phyloP scores from a whole-genome alignment of 495 filamentous ascomycete species.

The Hypoxylon crocopeplum region DNA sequence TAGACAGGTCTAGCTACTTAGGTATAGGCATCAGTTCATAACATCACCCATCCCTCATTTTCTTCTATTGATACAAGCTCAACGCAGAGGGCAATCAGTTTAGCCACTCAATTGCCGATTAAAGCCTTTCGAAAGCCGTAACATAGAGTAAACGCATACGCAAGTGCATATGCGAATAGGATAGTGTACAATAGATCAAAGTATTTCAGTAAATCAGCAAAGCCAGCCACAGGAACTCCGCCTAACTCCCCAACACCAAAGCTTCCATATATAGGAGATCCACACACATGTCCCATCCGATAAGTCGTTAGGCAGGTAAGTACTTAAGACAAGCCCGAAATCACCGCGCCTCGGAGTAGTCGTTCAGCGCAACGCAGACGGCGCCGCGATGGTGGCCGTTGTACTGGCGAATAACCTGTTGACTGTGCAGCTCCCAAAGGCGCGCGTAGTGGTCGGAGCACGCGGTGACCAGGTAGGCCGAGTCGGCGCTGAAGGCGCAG shows the following conservation, averaged over 20 bases:
- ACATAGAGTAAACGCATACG: too few species aligned
- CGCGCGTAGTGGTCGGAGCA: conserved; percentile 97
- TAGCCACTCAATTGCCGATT: too few species aligned
- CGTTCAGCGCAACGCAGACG: conserved; percentile 95
- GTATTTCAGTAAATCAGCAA: not conserved
- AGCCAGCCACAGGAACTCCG: not conserved
- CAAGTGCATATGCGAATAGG: too few species aligned
- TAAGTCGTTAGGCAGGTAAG: not conserved
- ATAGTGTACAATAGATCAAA: too few species aligned
- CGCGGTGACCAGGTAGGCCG: conserved; percentile 95
- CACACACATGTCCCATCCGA: not conserved
- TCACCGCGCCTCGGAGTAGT: conserved; percentile 82
- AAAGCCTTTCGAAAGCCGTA: too few species aligned
- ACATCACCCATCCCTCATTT: too few species aligned
- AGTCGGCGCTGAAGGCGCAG: conserved; percentile 96
- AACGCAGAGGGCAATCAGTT: too few species aligned
- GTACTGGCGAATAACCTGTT: conserved; percentile 94
- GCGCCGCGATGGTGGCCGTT: conserved; percentile 96
- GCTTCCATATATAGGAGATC: not conserved
- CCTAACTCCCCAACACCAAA: not conserved
- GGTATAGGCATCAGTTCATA: too few species aligned
- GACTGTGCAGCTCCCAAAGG: conserved; percentile 87
- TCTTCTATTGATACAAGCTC: too few species aligned
- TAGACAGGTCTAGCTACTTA: too few species aligned
- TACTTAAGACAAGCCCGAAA: not conserved